phyloP scores from a whole-genome alignment of 108 stramenopile species.

The Cylindrotheca fusiformis region DNA sequence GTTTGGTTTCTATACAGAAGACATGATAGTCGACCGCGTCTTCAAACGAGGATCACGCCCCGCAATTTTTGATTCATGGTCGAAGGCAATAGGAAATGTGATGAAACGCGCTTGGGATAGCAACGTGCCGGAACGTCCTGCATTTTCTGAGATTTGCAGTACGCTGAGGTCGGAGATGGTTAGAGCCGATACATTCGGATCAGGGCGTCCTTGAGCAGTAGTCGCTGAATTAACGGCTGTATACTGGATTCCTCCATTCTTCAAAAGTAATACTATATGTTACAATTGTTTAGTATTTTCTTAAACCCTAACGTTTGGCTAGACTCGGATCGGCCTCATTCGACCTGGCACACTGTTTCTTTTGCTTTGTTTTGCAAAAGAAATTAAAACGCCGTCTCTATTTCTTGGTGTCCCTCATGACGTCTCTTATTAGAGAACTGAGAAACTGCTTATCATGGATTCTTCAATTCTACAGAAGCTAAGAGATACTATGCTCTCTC shows the following conservation, averaged over 20 bases:
- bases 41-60: constrained; percentile 55
- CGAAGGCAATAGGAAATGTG: constrained; percentile 38
- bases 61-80: constrained; percentile 58
- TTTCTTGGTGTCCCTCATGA: too few relatives aligned
- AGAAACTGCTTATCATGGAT: too few relatives aligned
- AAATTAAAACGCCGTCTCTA: too few relatives aligned
- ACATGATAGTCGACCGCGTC: constrained; percentile 52
- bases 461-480: too few relatives aligned
- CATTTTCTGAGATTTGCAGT: constrained; percentile 42
- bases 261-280: neutral
- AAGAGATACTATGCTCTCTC: too few relatives aligned
- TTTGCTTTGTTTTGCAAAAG: too few relatives aligned
- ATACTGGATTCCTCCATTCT: neutral
- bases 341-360: too few relatives aligned
- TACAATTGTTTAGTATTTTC: too few relatives aligned
- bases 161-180: constrained; percentile 5
- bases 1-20: constrained; percentile 45
- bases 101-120: constrained; percentile 63
- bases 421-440: too few relatives aligned
- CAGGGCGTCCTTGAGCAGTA: neutral
- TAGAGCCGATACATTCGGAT: too few relatives aligned
- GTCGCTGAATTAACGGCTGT: neutral
- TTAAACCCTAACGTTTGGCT: too few relatives aligned
- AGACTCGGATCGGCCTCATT: too few relatives aligned
- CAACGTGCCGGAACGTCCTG: constrained; percentile 49